Evolutionary conservation across 345 rosid species (phyloP), one percentile per base, ranked within the genome.

Genomic region (Gossypium anomalum): DNA sequence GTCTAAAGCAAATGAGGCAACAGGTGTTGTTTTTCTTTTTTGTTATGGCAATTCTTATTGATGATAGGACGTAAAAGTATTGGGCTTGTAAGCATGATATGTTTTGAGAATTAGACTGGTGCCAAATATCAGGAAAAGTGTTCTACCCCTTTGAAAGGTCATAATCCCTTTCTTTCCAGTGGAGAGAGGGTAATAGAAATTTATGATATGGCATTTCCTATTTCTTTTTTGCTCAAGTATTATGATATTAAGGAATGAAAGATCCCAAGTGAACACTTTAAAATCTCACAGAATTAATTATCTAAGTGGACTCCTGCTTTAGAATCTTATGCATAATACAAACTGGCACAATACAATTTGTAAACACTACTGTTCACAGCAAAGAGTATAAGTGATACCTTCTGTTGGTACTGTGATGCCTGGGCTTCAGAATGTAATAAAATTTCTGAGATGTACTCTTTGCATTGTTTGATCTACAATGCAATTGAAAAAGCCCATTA

Each of bases 351-450:
- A 13, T 11, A 73, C 10, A 53, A 73, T 60, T 74, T 27, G 38
- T 7, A 47, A 19, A 43, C 47, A 2, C 19, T 45, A 67, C 3
- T 70, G 19, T 10, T 29, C 43, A 29, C 51, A 58, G 29, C 3
- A 38, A 15, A 49, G 29, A 51, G 78, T 43, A 19, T 51, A 74
- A 72, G 71, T 41, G 44, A 52, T 84, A 94, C 98, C 98, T 94
- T 92, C 74, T 89, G 89, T 82, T 89, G 97, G 83, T 80, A 94
- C 61, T 86, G 86, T 66, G 85, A 84, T 78, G 98, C 86, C 81
- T 94, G 98, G 74, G 97, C 97, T 82, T 94, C 98, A 53, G 92
- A 92, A 83, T 94, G 98, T 79, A 94, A 69, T 61, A 87, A 79
- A 77, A 94, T 81, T 78, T 94, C 97, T 0, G 94, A 89, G 74